phyloP scores from a whole-genome alignment of 2,329 filamentous ascomycete species.

The Hymenotorrendiella dingleyae region DNA sequence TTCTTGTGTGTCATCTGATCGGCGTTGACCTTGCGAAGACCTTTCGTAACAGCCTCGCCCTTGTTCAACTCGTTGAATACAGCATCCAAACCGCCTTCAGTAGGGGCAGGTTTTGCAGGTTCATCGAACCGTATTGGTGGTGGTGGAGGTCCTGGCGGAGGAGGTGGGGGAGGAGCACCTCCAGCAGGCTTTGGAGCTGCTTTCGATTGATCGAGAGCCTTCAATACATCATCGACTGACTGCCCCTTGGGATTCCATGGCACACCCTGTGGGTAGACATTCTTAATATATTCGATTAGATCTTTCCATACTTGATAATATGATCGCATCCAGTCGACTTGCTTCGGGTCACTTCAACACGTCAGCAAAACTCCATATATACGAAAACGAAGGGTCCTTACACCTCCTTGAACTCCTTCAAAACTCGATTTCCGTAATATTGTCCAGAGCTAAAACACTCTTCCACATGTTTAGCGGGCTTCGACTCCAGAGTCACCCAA shows the following conservation, averaged over 20 bases:
- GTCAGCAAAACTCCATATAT: too few relatives aligned
- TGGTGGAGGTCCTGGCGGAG: conserved; percentile 48
- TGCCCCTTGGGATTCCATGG: conserved; percentile 79
- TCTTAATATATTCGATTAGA: conserved; percentile 76
- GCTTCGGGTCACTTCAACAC: conserved; percentile 59
- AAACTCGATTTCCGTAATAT: conserved; percentile 89
- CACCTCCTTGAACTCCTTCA: conserved; percentile 86
- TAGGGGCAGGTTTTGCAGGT: conserved; percentile 41
- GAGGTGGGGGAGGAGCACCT: conserved; percentile 52
- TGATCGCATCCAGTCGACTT: conserved; percentile 85
- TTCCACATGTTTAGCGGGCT: conserved; percentile 79
- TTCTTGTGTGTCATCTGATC: conserved; percentile 99
- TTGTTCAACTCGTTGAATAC: conserved; percentile 91
- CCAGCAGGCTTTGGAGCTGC: conserved; percentile 44
- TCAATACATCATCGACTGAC: conserved; percentile 61
- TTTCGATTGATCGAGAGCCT: conserved; percentile 47
- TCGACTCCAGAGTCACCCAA: conserved; percentile 81
- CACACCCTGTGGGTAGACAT: conserved; percentile 72
- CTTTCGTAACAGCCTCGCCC: conserved; percentile 80
- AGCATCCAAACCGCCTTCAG: conserved; percentile 65
- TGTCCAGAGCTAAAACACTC: conserved; percentile 80
- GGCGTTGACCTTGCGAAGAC: conserved; percentile 87
- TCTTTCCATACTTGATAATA: conserved; percentile 88
- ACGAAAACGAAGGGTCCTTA: conserved; percentile 35
- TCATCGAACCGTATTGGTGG: conserved; percentile 48